phyloP scores from a whole-genome alignment of 169 alveolate species.

The Plasmodium gonderi region DNA sequence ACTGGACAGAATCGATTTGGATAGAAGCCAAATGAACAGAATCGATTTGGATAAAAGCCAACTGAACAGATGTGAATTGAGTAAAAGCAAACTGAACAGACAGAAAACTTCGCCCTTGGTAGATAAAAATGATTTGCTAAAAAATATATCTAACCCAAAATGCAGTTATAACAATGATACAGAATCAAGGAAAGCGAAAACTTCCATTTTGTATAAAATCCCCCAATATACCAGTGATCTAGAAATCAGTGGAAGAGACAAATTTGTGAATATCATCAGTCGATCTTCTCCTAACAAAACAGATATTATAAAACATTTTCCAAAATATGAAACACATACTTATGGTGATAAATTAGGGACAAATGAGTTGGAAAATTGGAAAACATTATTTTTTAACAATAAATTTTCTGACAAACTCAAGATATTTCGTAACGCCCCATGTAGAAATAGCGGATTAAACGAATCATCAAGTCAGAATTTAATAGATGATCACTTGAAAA shows the following conservation, averaged over 20 bases:
- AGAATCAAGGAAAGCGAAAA: slow-evolving; percentile 15
- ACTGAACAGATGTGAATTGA: too few species aligned
- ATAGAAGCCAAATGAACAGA: neutral
- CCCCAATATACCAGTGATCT: neutral
- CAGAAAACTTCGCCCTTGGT: neutral
- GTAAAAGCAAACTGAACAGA: neutral
- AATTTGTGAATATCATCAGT: neutral
- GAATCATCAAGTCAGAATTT: neutral
- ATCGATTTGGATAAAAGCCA: too few species aligned
- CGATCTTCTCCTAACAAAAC: neutral
- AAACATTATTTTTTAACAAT: neutral
- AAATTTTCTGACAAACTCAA: neutral
- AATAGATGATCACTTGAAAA: neutral
- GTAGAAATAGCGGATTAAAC: neutral
- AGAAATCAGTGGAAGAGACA: neutral
- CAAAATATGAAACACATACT: neutral
- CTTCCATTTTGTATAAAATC: neutral
- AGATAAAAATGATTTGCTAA: slow-evolving; percentile 10
- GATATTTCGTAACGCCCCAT: neutral
- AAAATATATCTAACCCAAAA: slow-evolving; percentile 18
- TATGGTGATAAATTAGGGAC: neutral
- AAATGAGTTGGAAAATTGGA: neutral
- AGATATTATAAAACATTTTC: slow-evolving; percentile 12
- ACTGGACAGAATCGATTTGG: too few species aligned
- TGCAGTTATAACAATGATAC: slow-evolving; percentile 10